Evolutionary conservation across 1,284 basidiomycete species (phyloP).

Genomic region (Lentinus polychrous): DNA sequence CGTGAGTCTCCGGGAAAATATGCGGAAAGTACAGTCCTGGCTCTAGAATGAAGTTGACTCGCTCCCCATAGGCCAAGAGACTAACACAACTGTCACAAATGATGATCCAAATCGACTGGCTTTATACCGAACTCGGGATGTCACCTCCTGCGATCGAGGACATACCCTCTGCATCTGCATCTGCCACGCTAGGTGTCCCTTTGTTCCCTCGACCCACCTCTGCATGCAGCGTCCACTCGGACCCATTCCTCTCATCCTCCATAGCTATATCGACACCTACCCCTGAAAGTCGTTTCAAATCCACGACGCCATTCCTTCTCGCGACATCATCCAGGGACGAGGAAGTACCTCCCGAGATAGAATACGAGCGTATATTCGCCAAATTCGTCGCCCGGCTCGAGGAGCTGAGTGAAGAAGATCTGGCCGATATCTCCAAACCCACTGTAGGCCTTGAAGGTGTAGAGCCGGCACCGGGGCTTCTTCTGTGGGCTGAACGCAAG

Average conservation of each 20-base stretch:
- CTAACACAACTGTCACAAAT: conserved; percentile 54
- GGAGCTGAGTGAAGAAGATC: conserved; percentile 46
- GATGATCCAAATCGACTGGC: conserved; percentile 70
- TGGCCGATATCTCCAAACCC: conserved; percentile 35
- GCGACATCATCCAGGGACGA: conserved; percentile 13
- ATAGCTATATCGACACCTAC: conserved; percentile 26
- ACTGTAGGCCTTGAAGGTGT: conserved; percentile 46
- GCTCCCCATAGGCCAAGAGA: conserved; percentile 49
- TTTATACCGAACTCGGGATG: conserved; percentile 75
- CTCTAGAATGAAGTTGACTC: not conserved
- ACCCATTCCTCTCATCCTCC: conserved; percentile 17
- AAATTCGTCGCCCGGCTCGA: conserved; percentile 57
- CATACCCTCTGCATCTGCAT: conserved; percentile 32
- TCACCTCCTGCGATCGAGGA: conserved; percentile 45
- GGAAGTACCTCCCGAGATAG: conserved; percentile 29
- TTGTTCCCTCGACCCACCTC: conserved; percentile 33
- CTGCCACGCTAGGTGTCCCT: conserved; percentile 30
- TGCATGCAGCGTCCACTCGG: conserved; percentile 27
- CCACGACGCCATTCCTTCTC: conserved; percentile 19
- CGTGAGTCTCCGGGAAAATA: too few species aligned
- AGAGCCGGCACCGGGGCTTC: conserved; percentile 58
- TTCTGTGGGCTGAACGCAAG: conserved; percentile 55
- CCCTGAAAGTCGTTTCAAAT: conserved; percentile 21
- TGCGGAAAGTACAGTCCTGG: not conserved
- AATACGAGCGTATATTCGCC: conserved; percentile 54